Percentiles rank a stretch among this genome's conserved stretches.
Conservation (phyloP, 2,329 filamentous ascomycete species). For the Annulohypoxylon truncatum region DNA sequence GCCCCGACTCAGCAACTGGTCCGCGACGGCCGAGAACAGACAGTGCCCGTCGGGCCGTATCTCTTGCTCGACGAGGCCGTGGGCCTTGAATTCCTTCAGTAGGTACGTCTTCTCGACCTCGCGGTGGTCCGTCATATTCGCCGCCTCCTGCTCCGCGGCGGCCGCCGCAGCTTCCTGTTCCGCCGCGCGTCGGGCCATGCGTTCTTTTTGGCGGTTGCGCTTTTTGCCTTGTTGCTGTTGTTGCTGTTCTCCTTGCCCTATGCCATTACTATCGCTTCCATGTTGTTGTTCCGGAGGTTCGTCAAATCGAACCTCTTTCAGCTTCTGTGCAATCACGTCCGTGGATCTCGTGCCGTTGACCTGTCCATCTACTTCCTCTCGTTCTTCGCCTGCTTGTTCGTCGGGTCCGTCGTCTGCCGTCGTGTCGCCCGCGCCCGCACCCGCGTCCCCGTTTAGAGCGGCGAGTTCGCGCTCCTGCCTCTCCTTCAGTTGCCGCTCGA, state of each 20-base stretch:
- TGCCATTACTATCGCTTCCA: constrained; percentile 6
- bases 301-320: constrained; percentile 36
- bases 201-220: constrained; percentile 90
- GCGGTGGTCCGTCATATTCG: constrained; percentile 77
- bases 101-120: constrained; percentile 77
- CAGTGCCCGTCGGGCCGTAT: constrained; percentile 95
- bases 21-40: constrained; percentile 89
- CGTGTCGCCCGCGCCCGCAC: neutral
- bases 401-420: neutral
- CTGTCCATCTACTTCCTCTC: constrained; percentile 12
- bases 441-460: constrained; percentile 50
- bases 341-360: constrained; percentile 34
- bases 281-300: constrained; percentile 33
- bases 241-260: constrained; percentile 35
- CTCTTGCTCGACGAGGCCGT: constrained; percentile 77
- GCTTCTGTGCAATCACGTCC: constrained; percentile 39
- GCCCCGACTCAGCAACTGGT: constrained; percentile 73
- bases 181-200: constrained; percentile 87
- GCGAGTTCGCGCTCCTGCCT: constrained; percentile 72
- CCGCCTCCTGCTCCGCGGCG: constrained; percentile 80
- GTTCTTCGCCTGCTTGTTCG: constrained; percentile 5
- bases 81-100: constrained; percentile 70
- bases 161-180: constrained; percentile 78
- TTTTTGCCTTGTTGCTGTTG: constrained; percentile 66
- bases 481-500: constrained; percentile 75